Evolutionary conservation across 768 basidiomycete species (phyloP).

Genomic region (Podaxis rugospora): DNA sequence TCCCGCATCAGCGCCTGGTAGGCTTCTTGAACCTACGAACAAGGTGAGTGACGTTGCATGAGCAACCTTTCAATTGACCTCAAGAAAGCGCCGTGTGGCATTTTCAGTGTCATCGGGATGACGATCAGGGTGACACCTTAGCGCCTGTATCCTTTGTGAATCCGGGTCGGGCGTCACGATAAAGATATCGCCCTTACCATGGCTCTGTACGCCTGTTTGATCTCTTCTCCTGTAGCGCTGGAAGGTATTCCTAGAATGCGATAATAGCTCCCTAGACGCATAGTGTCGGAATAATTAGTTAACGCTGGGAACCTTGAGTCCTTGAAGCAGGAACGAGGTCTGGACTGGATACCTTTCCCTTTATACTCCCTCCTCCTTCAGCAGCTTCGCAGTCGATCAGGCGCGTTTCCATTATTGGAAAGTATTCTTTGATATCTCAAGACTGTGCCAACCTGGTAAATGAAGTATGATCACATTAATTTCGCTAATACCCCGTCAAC

Average conservation of each 20-base stretch:
- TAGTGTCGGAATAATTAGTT: background rate
- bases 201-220: slow-evolving; percentile 59
- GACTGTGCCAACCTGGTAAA: background rate
- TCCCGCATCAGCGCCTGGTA: slow-evolving; percentile 51
- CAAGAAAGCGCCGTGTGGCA: slow-evolving; percentile 52
- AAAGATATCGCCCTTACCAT: slow-evolving; percentile 35
- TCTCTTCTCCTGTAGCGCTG: slow-evolving; percentile 42
- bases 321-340: background rate
- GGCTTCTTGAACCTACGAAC: slow-evolving; percentile 45
- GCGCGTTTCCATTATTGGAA: slow-evolving; percentile 9
- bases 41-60: slow-evolving; percentile 1
- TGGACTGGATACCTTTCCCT: background rate
- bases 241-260: slow-evolving; percentile 12
- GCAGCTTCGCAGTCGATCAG: background rate
- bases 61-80: slow-evolving; percentile 33
- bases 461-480: slow-evolving; percentile 4
- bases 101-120: slow-evolving; percentile 49
- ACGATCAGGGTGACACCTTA: slow-evolving; percentile 68
- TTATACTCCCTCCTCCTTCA: background rate
- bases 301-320: background rate
- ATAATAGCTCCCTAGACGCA: slow-evolving; percentile 9
- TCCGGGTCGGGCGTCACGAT: slow-evolving; percentile 18
- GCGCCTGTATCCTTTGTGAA: slow-evolving; percentile 34
- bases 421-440: background rate
- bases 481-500: slow-evolving; percentile 5